Evolutionary conservation across 331 rosid genomes (phyloP).

Genomic region (Quercus lobata): DNA sequence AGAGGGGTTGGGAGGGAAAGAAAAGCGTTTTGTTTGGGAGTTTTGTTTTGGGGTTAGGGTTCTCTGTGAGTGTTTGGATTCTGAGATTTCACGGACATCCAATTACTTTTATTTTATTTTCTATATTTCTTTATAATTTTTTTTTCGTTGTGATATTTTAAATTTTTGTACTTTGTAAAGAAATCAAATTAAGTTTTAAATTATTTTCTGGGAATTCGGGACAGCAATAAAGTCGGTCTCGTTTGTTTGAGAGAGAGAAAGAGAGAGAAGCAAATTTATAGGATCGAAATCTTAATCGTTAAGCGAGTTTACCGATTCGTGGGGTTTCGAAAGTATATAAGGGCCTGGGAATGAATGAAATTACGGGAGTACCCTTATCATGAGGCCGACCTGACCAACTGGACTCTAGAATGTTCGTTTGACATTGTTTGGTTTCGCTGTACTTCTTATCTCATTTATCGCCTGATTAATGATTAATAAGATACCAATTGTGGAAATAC

Average conservation of each 20-base stretch:
- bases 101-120: slow-evolving; percentile 24
- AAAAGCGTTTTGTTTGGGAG: slow-evolving; percentile 7
- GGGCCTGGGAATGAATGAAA: background rate
- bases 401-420: background rate
- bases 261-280: background rate
- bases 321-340: background rate
- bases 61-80: slow-evolving; percentile 12
- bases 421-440: background rate
- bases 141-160: background rate
- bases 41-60: slow-evolving; percentile 19
- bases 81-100: slow-evolving; percentile 31
- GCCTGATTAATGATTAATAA: too few relatives aligned
- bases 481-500: too few relatives aligned
- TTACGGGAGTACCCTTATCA: background rate
- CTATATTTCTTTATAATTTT: background rate
- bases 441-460: background rate
- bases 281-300: background rate
- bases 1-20: background rate
- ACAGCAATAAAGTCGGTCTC: slow-evolving; percentile 13
- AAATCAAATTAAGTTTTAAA: background rate
- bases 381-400: too few relatives aligned
- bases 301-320: background rate
- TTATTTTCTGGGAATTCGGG: slow-evolving; percentile 20
- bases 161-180: background rate
- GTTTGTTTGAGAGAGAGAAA: background rate